Conservation (phyloP, 2,329 filamentous ascomycete genomes). For the Aspergillus ruber region DNA sequence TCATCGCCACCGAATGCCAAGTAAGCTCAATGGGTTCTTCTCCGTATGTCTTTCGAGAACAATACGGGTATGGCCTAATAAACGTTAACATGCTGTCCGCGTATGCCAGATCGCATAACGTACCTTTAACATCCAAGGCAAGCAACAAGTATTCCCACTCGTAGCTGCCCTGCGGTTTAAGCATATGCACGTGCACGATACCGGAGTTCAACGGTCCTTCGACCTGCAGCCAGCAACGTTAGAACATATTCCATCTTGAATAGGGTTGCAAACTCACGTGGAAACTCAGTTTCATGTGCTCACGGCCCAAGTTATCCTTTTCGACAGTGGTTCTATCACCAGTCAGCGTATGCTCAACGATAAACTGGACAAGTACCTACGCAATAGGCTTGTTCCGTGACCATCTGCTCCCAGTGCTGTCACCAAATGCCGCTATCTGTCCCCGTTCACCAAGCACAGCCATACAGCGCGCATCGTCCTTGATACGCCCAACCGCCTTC, state of each 20-base stretch:
- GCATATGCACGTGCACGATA: conserved; percentile 70
- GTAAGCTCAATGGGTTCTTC: conserved; percentile 43
- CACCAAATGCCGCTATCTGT: conserved; percentile 74
- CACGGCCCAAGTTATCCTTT: conserved; percentile 66
- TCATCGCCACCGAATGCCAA: conserved; percentile 43
- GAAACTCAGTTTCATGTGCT: conserved; percentile 81
- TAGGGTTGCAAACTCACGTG: conserved; percentile 49
- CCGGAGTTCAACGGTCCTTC: conserved; percentile 71
- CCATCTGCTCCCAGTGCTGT: conserved; percentile 77
- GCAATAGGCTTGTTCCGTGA: conserved; percentile 56
- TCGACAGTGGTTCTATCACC: conserved; percentile 55
- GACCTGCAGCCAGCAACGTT: conserved; percentile 47
- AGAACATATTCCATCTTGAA: not conserved
- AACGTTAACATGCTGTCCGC: not conserved
- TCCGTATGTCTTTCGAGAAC: conserved; percentile 41
- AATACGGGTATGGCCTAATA: conserved; percentile 38
- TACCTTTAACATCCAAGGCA: conserved; percentile 69
- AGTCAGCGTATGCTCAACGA: conserved; percentile 17
- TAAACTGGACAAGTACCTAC: conserved; percentile 19
- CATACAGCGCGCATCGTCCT: conserved; percentile 62
- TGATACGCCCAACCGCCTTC: conserved; percentile 72
- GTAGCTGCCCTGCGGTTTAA: conserved; percentile 56
- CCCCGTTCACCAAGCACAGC: conserved; percentile 67
- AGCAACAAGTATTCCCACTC: conserved; percentile 76
- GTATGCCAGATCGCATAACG: conserved; percentile 5